Percentiles rank a stretch among this genome's conserved stretches.
These are phyloP conservation scores for Zasmidium citrigriseum DNA, from an alignment of 2,329 filamentous ascomycete species.

Conservation along the genomic window DNA sequence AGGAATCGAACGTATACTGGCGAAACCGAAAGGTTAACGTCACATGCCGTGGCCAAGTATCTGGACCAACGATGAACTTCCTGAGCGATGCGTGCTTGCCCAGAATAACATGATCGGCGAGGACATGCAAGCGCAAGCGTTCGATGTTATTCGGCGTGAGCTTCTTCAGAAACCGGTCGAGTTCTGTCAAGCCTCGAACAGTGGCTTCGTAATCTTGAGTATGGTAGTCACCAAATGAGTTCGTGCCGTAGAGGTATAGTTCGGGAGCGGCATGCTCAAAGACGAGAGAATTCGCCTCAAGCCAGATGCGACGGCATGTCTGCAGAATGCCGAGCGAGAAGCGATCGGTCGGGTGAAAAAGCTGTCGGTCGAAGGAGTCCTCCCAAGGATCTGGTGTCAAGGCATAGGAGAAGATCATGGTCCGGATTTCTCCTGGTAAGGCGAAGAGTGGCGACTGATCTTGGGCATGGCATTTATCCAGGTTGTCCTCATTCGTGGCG, in stretches of 20 bases:
- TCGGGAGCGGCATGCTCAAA: neutral
- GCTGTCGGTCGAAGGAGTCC: neutral
- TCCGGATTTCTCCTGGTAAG: neutral
- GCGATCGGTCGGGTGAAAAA: neutral
- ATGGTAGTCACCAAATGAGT: neutral
- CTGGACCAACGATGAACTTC: neutral
- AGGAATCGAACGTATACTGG: neutral
- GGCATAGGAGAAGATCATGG: neutral
- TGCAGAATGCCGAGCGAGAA: neutral
- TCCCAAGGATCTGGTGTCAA: neutral
- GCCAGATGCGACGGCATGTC: neutral
- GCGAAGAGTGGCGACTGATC: conserved; percentile 2
- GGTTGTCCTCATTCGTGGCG: neutral
- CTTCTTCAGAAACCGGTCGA: neutral
- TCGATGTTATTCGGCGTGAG: neutral
- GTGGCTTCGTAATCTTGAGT: neutral
- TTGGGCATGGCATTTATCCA: neutral
- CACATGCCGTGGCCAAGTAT: neutral
- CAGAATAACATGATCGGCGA: neutral
- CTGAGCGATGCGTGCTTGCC: neutral
- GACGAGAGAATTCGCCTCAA: neutral
- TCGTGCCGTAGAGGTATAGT: neutral
- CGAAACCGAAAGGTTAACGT: neutral
- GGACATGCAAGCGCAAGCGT: neutral
- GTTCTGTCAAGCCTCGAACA: neutral